Evolutionary conservation across 2,329 filamentous ascomycete genomes (phyloP), one percentile per base, ranked within the genome.

Genomic region (Neonectria faginata): DNA sequence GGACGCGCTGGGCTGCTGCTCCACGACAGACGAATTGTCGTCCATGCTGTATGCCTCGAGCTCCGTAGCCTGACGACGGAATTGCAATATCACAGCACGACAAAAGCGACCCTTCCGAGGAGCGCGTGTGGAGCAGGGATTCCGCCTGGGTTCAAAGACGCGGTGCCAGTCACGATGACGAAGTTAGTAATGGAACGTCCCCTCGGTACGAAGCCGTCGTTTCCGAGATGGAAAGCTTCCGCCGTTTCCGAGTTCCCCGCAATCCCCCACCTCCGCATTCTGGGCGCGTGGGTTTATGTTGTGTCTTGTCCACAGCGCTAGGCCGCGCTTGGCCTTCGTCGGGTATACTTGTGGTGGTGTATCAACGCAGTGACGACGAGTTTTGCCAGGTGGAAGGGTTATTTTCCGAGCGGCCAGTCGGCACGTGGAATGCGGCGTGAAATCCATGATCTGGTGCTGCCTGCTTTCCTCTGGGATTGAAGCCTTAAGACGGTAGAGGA

Each of bases 141-240:
- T 58, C 55, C 60, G 60, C 55, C 42, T 47, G 18, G 25, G 60
- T 58, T 62, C 58, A 53, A 57, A 57, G 45, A 29, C 53, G 18
- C 20, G 42, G 18, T 20, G 47, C 60, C 54, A 62, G 60, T 58
- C 54, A 54, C 22, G 48, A 58, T 22, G 54, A 54, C 10, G 5
- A 18, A 53, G 60, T 62, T 62, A 52, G 47, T 57, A 57, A 62
- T 62, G 39, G 41, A 6, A 25, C 25, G 5, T 11, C 5, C 2
- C 3, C 10, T 71, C 68, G 69, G 69, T 69, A 70, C 66, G 45
- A 10, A 20, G 25, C 25, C 3, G 7, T 5, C 5, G 25, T 14
- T 33, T 33, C 31, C 31, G 31, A 33, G 10, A 12, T 33, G 31
- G 31, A 33, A 33, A 12, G 9, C 31, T 62, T 62, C 60, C 60